Evolutionary conservation across 306 rosid species (phyloP), one percentile per base, ranked within the genome.

Genomic region (Macrotyloma uniflorum): DNA sequence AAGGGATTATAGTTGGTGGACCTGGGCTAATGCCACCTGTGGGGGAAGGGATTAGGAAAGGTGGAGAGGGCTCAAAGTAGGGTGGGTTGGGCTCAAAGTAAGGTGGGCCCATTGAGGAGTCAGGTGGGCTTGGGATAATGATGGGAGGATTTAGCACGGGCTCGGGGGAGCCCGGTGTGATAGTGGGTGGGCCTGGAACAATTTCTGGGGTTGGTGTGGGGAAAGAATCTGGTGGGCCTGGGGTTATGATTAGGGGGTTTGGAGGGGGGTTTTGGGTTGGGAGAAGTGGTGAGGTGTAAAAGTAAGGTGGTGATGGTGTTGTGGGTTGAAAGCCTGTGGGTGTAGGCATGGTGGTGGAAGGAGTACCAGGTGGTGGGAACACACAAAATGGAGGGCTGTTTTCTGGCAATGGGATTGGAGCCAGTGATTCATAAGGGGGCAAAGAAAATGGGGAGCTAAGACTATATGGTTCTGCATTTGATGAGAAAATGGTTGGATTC

Each of bases 351-450:
- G 53, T 59, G 35, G 88, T 75, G 5, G 85, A 47, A 49, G 97
- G 91, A 47, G 88, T 46, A 33, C 49, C 78, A 20, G 95, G 93
- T 24, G 95, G 93, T 55, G 99, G 97, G 57, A 80, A 74, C 38
- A 79, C 59, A 74, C 97, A 90, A 67, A 46, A 88, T 22, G 99
- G 94, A 45, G 93, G 86, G 58, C 81, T 81, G 65, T 84, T 91
- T 70, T 78, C 88, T 5, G 86, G 86, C 49, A 86, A 43, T 67
- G 96, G 71, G 53, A 64, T 42, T 66, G 97, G 94, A 73, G 94
- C 67, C 4, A 94, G 78, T 42, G 98, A 88, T 59, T 93, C 99
- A 74, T 88, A 95, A 54, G 98, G 91, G 24, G 93, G 96, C 75
- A 92, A 72, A 58, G 96, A 82, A 1, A 85, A 79, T 28, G 98